Conservation (phyloP, 163 green algal species). For the Coccomyxa subellipsoidea region DNA sequence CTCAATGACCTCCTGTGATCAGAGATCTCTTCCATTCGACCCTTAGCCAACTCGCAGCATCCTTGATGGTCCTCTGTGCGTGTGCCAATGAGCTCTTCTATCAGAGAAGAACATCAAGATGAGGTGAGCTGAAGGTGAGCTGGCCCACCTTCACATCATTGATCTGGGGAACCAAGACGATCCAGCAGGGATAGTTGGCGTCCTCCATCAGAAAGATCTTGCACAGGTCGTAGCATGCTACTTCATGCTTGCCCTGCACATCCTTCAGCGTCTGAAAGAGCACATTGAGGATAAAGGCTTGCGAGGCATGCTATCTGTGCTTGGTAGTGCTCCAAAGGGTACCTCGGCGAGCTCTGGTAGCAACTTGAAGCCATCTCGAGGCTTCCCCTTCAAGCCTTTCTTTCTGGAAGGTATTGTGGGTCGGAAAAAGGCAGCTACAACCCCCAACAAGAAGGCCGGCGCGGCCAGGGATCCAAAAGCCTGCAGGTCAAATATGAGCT, state of each 20-base stretch:
- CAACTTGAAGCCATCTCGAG: background rate
- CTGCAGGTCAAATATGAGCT: background rate
- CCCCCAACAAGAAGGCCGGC: background rate
- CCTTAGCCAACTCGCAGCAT: too few relatives aligned
- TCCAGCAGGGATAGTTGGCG: slow-evolving; percentile 32
- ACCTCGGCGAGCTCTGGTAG: background rate
- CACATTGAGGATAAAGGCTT: too few relatives aligned
- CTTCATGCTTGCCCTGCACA: slow-evolving; percentile 14
- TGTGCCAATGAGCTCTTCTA: too few relatives aligned
- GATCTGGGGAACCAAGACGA: background rate
- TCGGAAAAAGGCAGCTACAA: background rate
- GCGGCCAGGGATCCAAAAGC: background rate
- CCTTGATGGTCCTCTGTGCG: too few relatives aligned
- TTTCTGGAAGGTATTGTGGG: background rate
- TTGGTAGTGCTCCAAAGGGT: too few relatives aligned
- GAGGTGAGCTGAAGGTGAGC: background rate
- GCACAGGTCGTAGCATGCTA: slow-evolving; percentile 16
- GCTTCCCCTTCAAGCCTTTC: background rate
- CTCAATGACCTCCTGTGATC: slow-evolving; percentile 24
- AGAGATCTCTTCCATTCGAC: too few relatives aligned
- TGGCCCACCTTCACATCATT: background rate
- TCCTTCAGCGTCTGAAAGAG: too few relatives aligned
- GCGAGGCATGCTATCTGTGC: too few relatives aligned
- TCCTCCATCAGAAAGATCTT: slow-evolving; percentile 32
- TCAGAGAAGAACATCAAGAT: background rate